Evolutionary conservation across 257 asterid genomes (phyloP), one percentile per base, ranked within the genome.

Genomic region (Lycium barbarum): DNA sequence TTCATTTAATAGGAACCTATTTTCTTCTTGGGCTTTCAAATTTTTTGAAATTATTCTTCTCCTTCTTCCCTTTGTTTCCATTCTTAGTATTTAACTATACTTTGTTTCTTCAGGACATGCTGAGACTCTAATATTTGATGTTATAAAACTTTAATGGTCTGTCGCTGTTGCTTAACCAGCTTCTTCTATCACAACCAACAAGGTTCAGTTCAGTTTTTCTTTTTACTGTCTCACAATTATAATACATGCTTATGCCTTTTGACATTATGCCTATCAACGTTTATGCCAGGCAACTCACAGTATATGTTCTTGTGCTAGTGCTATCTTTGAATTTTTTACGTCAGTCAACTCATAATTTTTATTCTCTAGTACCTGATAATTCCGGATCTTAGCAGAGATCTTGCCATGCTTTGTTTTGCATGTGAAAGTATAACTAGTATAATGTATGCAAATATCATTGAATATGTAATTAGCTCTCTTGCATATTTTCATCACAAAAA

Each of bases 101-200:
- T 33, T 59, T 79, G 71, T 67, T 74, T 84, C 78, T 83, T 74
- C 94, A 97, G 99, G 98, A 76, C 93, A 95, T 88, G 87, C 94
- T 0, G 99, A 97, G 91, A 97, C 98, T 67, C 83, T 94, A 85
- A 86, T 92, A 83, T 94, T 95, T 89, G 99, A 97, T 88, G 93
- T 97, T 87, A 81, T 97, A 82, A 95, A 93, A 89, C 92, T 89
- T 82, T 97, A 95, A 89, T 97, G 99, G 98, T 94, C 98, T 83
- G 87, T 93, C 83, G 94, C 95, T 53, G 93, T 95, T 85, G 89
- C 93, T 84, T 92, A 98, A 67, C 94, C 94, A 49, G 86, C 93
- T 76, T 94, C 98, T 88, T 97, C 98, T 80, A 88, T 95, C 86
- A 93, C 97, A 72, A 91, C 93, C 80, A 94, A 88, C 91, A 97